These are phyloP conservation scores for Acmispon strigosus DNA, from an alignment of 306 rosid species.

Conservation along the genomic window DNA sequence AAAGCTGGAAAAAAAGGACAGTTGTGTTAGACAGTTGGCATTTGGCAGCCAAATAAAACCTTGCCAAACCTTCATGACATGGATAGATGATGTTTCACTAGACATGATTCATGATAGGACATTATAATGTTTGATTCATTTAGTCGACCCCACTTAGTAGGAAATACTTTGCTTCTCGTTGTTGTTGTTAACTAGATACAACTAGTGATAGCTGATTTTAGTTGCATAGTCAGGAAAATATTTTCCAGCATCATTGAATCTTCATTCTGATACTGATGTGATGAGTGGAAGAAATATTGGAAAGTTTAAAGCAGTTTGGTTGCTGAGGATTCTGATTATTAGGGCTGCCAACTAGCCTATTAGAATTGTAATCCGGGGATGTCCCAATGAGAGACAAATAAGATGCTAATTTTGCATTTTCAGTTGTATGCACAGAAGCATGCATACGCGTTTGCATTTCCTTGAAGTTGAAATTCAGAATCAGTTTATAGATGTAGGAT, in stretches of 20 bases:
- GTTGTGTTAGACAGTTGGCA: too few relatives aligned
- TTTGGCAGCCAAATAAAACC: too few relatives aligned
- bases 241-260: neutral
- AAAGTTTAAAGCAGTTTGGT: neutral
- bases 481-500: slow-evolving; percentile 4
- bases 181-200: neutral
- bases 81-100: too few relatives aligned
- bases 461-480: neutral
- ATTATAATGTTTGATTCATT: too few relatives aligned
- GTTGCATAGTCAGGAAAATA: neutral
- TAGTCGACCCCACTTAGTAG: too few relatives aligned
- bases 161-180: too few relatives aligned
- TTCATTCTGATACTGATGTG: neutral
- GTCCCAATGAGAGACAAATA: neutral
- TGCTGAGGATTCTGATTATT: neutral
- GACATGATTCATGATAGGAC: too few relatives aligned
- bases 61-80: too few relatives aligned
- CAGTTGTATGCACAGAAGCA: neutral
- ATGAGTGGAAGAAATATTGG: neutral
- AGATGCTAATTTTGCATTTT: slow-evolving; percentile 8
- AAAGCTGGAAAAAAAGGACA: too few relatives aligned
- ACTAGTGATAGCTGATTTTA: neutral
- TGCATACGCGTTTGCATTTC: neutral
- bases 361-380: neutral
- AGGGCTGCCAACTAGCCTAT: neutral